Evolutionary conservation across 495 filamentous ascomycete species (phyloP).

Genomic region (Daldinia bambusicola): DNA sequence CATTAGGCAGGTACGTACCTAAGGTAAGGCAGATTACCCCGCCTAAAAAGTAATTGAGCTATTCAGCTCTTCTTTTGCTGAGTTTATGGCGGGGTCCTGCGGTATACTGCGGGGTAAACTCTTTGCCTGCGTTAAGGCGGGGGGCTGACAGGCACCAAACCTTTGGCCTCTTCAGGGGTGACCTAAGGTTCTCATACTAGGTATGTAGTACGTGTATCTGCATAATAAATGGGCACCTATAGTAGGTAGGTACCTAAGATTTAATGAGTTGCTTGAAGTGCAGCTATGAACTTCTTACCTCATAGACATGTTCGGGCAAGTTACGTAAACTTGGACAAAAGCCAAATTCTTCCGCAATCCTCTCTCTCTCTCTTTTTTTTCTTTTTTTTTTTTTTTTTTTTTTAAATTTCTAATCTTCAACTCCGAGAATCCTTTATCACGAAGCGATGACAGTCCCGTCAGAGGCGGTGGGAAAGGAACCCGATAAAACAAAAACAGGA

Average conservation of each 20-base stretch:
- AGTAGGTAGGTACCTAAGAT: too few species aligned
- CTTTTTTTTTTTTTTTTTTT: too few species aligned
- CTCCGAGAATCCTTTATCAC: neutral
- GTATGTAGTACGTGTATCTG: neutral
- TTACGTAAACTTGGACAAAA: neutral
- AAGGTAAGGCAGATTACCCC: neutral
- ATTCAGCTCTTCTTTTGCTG: constrained; percentile 12
- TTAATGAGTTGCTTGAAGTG: neutral
- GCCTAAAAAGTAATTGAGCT: neutral
- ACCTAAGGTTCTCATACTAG: neutral
- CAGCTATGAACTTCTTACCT: neutral
- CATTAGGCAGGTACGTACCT: too few species aligned
- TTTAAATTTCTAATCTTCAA: too few species aligned
- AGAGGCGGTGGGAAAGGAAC: constrained; percentile 8
- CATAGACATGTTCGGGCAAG: neutral
- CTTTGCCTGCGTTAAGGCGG: neutral
- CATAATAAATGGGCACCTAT: neutral
- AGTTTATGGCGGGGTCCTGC: constrained; percentile 44
- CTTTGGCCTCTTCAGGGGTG: constrained; percentile 5
- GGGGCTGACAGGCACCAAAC: neutral
- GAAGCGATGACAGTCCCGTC: constrained; percentile 18
- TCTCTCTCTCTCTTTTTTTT: too few species aligned
- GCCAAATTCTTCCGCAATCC: neutral
- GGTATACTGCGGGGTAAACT: constrained; percentile 22
- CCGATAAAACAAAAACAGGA: constrained; percentile 13